Evolutionary conservation across 2,329 filamentous ascomycete genomes (phyloP).

Genomic region (Fusarium musae): DNA sequence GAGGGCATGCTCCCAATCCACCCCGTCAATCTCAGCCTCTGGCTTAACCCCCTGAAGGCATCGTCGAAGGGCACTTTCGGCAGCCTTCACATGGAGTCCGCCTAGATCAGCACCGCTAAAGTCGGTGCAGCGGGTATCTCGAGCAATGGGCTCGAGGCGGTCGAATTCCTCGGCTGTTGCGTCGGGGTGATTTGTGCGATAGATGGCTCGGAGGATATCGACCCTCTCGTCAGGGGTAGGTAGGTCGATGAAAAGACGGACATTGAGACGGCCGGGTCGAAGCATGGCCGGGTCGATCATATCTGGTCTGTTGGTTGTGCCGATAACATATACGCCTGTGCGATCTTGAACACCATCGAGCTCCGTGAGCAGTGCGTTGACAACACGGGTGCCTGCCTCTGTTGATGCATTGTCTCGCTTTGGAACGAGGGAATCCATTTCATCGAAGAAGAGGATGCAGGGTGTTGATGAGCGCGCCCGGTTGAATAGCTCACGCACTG

Average conservation of each 20-base stretch:
- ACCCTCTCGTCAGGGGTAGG: conserved; percentile 82
- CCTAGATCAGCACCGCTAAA: conserved; percentile 78
- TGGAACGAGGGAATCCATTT: conserved; percentile 92
- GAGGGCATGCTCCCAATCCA: conserved; percentile 66
- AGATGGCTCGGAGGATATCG: conserved; percentile 82
- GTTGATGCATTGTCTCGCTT: conserved; percentile 81
- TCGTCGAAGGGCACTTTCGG: conserved; percentile 59
- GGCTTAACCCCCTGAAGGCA: conserved; percentile 47
- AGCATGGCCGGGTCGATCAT: conserved; percentile 98
- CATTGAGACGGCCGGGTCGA: conserved; percentile 88
- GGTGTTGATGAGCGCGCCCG: conserved; percentile 87
- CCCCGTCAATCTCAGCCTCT: conserved; percentile 45
- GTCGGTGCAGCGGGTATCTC: conserved; percentile 73
- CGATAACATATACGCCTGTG: conserved; percentile 91
- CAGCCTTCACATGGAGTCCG: conserved; percentile 59
- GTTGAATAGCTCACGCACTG: conserved; percentile 90
- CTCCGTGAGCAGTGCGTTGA: conserved; percentile 95
- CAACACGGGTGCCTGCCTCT: conserved; percentile 87
- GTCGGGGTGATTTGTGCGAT: conserved; percentile 55
- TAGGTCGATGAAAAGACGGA: conserved; percentile 87
- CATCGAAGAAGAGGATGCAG: conserved; percentile 98
- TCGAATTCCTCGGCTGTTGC: conserved; percentile 59
- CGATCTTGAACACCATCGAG: conserved; percentile 86
- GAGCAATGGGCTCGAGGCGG: conserved; percentile 71
- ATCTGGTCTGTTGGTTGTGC: conserved; percentile 93